Evolutionary conservation across 2,329 filamentous ascomycete genomes (phyloP).

Genomic region (Ophiostoma tasmaniense): DNA sequence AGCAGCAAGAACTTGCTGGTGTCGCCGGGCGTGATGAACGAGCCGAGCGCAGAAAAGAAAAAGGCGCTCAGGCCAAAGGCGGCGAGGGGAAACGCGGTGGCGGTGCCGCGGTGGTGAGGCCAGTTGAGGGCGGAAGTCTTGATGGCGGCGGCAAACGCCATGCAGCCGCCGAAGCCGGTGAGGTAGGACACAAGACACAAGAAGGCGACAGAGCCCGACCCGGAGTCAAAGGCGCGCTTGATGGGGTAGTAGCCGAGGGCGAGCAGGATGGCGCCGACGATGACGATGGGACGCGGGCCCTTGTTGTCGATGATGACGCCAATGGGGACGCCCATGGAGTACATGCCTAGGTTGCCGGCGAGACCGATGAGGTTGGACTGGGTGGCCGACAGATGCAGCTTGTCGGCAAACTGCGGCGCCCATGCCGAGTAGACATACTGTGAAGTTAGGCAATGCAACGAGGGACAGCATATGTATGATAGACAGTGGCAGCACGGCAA

Average conservation of each 20-base stretch:
- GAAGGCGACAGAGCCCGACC: constrained; percentile 46
- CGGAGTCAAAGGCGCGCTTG: constrained; percentile 66
- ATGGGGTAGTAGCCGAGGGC: constrained; percentile 79
- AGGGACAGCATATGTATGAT: background rate
- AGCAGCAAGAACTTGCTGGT: constrained; percentile 74
- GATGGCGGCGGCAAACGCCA: constrained; percentile 80
- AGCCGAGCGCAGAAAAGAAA: constrained; percentile 80
- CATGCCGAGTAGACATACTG: constrained; percentile 98
- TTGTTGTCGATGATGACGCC: constrained; percentile 78
- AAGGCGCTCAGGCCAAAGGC: constrained; percentile 93
- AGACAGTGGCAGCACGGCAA: background rate
- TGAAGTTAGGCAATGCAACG: background rate
- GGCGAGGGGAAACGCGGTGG: constrained; percentile 85
- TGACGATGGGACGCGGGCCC: constrained; percentile 69
- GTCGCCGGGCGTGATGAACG: constrained; percentile 70
- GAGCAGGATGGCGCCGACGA: constrained; percentile 65
- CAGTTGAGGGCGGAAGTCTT: constrained; percentile 86
- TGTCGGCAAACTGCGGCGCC: constrained; percentile 89
- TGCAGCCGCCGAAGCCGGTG: constrained; percentile 80
- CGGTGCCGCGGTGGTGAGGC: constrained; percentile 82
- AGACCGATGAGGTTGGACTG: constrained; percentile 84
- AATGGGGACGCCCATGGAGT: constrained; percentile 78
- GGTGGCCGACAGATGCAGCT: constrained; percentile 79
- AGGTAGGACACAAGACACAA: constrained; percentile 80
- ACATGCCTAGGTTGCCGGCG: constrained; percentile 89